phyloP scores from a whole-genome alignment of 352 stramenopile genomes.

The Pythium dissimile region DNA sequence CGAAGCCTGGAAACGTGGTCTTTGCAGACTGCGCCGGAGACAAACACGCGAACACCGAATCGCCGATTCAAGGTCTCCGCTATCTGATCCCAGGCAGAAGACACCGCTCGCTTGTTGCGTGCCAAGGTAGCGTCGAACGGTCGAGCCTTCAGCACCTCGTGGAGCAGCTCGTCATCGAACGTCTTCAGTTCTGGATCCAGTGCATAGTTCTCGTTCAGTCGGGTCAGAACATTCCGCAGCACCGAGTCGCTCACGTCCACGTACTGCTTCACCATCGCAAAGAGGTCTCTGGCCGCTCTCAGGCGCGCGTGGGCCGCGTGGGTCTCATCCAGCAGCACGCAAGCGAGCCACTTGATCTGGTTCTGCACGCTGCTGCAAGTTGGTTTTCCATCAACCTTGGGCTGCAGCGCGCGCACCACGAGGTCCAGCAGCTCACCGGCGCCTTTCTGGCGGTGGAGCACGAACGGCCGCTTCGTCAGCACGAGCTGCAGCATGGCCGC shows the following conservation, averaged over 20 bases:
- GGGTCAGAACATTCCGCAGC: neutral
- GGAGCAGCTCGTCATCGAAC: conserved; percentile 9
- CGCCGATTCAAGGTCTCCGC: neutral
- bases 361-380: neutral
- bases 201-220: neutral
- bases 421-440: neutral
- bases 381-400: neutral
- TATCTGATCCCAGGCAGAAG: conserved; percentile 2
- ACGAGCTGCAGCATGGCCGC: conserved; percentile 8
- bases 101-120: neutral
- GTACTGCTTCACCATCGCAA: conserved; percentile 1
- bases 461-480: conserved; percentile 4
- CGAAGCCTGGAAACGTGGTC: conserved; percentile 1
- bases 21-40: conserved; percentile 9
- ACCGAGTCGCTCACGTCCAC: neutral
- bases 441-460: neutral
- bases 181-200: neutral
- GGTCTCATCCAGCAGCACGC: neutral
- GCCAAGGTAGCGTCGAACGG: neutral
- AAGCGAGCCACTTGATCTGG: conserved; percentile 9
- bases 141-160: neutral
- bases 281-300: neutral
- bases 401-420: conserved; percentile 2
- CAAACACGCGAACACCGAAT: conserved; percentile 1
- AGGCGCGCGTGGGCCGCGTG: neutral